Evolutionary conservation across 2,329 filamentous ascomycete genomes (phyloP).

Genomic region (Lachnellula subtilissima): DNA sequence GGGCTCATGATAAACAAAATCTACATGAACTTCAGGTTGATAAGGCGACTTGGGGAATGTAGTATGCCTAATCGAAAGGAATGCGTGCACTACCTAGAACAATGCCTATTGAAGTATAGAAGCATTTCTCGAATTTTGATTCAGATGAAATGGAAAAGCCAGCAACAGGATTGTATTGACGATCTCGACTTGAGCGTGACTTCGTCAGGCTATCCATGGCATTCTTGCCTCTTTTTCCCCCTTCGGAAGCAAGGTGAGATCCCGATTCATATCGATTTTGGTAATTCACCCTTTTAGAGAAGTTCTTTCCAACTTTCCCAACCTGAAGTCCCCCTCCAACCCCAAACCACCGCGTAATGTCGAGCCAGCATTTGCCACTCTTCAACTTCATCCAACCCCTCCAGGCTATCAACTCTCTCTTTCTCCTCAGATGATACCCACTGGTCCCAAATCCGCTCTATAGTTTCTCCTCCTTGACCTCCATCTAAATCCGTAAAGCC

Average conservation of each 20-base stretch:
- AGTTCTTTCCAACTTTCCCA: conserved; percentile 15
- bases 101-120: neutral
- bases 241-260: neutral
- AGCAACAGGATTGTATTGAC: too few species aligned
- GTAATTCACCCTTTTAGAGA: neutral
- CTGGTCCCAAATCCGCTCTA: conserved; percentile 67
- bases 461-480: conserved; percentile 52
- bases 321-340: conserved; percentile 48
- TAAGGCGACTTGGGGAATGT: conserved; percentile 1
- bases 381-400: conserved; percentile 92
- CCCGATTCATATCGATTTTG: neutral
- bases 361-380: conserved; percentile 83
- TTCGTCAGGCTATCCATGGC: too few species aligned
- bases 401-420: conserved; percentile 69
- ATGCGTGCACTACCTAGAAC: neutral
- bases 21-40: neutral
- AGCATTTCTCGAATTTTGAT: too few species aligned
- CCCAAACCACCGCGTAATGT: conserved; percentile 91
- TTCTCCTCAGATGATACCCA: conserved; percentile 73
- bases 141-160: too few species aligned
- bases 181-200: too few species aligned
- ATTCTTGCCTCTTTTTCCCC: too few species aligned
- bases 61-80: neutral
- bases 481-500: conserved; percentile 51
- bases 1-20: neutral